Percentiles rank a stretch among this genome's conserved stretches.
phyloP scores from a whole-genome alignment of 495 filamentous ascomycete genomes.

The Podospora didyma region DNA sequence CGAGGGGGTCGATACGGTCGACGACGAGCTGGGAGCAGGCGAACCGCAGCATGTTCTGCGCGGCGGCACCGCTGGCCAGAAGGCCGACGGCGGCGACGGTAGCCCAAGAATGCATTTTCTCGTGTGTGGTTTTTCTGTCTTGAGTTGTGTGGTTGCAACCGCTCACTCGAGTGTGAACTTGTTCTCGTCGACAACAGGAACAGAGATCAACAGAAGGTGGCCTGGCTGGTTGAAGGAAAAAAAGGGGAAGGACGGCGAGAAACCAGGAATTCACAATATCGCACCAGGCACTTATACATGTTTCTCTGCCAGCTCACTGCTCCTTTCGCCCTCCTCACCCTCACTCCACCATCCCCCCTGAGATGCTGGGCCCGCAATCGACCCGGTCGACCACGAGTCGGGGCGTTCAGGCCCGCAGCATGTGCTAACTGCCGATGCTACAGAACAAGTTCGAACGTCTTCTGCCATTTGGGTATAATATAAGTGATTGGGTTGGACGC shows the following conservation, averaged over 20 bases:
- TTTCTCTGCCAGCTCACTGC: neutral
- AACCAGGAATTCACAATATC: conserved; percentile 3
- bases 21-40: conserved; percentile 55
- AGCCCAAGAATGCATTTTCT: conserved; percentile 48
- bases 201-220: neutral
- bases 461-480: conserved; percentile 35
- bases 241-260: neutral
- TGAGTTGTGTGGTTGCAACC: too few relatives aligned
- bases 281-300: conserved; percentile 14
- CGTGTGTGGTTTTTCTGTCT: conserved; percentile 17
- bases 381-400: conserved; percentile 16
- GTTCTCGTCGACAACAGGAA: neutral
- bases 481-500: conserved; percentile 33
- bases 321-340: neutral
- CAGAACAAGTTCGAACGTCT: conserved; percentile 33
- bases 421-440: conserved; percentile 42
- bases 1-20: conserved; percentile 49
- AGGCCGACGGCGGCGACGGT: conserved; percentile 44
- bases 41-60: conserved; percentile 53
- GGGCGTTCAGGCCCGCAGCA: conserved; percentile 19
- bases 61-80: conserved; percentile 42
- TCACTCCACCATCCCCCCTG: neutral
- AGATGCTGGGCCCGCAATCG: neutral
- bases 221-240: conserved; percentile 1
- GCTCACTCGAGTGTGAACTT: too few relatives aligned